Percentiles rank a stretch among this genome's conserved stretches.
Conservation (phyloP, 148 eudicot genomes). For the Amaranthus palmeri region DNA sequence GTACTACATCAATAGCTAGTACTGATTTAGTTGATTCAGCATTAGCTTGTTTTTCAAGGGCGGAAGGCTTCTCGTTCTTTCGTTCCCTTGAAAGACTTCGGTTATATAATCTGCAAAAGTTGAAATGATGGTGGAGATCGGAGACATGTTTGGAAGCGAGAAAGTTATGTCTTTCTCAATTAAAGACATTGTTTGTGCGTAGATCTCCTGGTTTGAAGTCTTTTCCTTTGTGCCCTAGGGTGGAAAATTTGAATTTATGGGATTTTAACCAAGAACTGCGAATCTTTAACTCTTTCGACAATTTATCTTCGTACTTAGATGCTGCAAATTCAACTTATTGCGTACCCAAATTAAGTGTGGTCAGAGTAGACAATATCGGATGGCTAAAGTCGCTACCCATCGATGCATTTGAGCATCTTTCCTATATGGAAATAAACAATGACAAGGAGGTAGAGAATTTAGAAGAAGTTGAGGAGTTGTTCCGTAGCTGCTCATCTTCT, state of each 20-base stretch:
- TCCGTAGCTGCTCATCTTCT: conserved; percentile 21
- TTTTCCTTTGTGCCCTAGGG: not conserved
- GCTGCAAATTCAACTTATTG: not conserved
- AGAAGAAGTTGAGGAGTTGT: conserved; percentile 13
- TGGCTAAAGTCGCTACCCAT: conserved; percentile 1
- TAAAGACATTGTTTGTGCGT: not conserved
- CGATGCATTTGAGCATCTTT: conserved; percentile 1
- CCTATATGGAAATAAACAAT: not conserved
- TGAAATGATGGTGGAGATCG: not conserved
- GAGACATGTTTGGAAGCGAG: not conserved
- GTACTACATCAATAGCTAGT: not conserved
- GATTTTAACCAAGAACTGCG: not conserved
- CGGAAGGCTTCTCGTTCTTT: not conserved
- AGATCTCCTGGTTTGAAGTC: not conserved
- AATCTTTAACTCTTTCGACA: not conserved
- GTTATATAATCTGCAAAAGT: not conserved
- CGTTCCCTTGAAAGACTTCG: conserved; percentile 10
- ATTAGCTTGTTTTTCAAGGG: not conserved
- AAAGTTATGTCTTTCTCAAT: not conserved
- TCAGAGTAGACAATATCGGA: not conserved
- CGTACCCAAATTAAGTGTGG: not conserved
- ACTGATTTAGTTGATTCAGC: not conserved
- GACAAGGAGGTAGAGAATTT: conserved; percentile 1
- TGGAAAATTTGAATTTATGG: conserved; percentile 3
- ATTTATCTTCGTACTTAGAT: not conserved